phyloP scores from a whole-genome alignment of 2,329 filamentous ascomycete species.

The Nemania abortiva region DNA sequence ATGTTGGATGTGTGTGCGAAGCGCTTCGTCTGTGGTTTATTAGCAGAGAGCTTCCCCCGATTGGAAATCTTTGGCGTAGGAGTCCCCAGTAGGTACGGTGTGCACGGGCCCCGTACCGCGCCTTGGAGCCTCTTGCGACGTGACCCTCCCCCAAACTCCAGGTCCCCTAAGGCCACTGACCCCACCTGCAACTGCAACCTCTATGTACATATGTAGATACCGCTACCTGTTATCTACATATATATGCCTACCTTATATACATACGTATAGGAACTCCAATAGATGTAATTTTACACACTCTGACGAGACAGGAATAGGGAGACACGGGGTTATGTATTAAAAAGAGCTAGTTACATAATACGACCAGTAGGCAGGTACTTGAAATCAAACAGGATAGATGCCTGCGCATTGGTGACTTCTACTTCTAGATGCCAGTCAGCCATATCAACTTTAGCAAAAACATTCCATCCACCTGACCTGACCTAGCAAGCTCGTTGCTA shows the following conservation, averaged over 20 bases:
- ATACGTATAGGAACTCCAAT: too few relatives aligned
- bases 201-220: neutral
- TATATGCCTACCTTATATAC: too few relatives aligned
- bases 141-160: constrained; percentile 15
- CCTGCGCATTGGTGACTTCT: too few relatives aligned
- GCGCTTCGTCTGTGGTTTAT: constrained; percentile 20
- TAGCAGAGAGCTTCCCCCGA: constrained; percentile 34
- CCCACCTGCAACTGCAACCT: constrained; percentile 2
- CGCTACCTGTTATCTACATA: too few relatives aligned
- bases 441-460: constrained; percentile 2
- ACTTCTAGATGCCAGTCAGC: neutral
- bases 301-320: too few relatives aligned
- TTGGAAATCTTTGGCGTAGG: constrained; percentile 46
- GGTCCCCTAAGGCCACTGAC: neutral
- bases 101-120: constrained; percentile 41
- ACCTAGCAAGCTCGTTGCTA: neutral
- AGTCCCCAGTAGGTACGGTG: constrained; percentile 26
- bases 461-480: neutral
- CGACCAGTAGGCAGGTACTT: neutral
- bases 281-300: too few relatives aligned
- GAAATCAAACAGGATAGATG: too few relatives aligned
- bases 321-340: neutral
- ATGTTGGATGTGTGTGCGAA: constrained; percentile 27
- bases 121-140: constrained; percentile 21
- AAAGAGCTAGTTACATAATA: neutral